Conservation (phyloP, 495 filamentous ascomycete species). For the Podospora sp. region DNA sequence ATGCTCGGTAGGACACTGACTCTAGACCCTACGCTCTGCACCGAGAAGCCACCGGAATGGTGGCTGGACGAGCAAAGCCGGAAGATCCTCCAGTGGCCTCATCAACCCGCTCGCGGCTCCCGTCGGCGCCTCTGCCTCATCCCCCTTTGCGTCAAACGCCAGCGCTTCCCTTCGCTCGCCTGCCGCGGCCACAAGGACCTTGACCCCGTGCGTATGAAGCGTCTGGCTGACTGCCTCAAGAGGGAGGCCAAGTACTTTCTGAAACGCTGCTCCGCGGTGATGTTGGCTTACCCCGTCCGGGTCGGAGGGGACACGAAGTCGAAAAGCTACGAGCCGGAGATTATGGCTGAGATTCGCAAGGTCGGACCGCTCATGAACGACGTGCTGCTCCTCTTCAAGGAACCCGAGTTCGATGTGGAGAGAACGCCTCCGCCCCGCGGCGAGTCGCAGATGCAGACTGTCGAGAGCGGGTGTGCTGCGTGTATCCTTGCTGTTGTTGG, state of each 20-base stretch:
- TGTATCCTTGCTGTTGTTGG: constrained; percentile 49
- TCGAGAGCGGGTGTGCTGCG: constrained; percentile 45
- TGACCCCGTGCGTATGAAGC: not conserved
- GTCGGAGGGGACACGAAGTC: no score
- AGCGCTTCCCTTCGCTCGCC: not conserved
- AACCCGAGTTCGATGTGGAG: no score
- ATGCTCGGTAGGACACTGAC: not conserved
- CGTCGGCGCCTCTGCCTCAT: not conserved
- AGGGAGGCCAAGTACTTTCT: no score
- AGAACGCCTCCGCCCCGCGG: no score
- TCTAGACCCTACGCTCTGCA: not conserved
- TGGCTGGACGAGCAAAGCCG: not conserved
- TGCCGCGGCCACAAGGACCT: not conserved
- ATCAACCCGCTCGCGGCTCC: not conserved
- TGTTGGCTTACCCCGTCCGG: no score
- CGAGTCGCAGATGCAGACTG: not conserved
- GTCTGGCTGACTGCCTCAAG: not conserved
- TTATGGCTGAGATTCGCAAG: no score
- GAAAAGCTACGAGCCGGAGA: no score
- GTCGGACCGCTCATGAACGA: no score
- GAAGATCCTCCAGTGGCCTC: not conserved
- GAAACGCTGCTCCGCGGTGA: not conserved
- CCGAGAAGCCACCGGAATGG: not conserved
- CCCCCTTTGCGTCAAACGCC: not conserved
- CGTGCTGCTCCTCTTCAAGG: no score